Conservation (phyloP, 371 early-diverging fungal genomes). For the Dinochytrium kinnereticum region DNA sequence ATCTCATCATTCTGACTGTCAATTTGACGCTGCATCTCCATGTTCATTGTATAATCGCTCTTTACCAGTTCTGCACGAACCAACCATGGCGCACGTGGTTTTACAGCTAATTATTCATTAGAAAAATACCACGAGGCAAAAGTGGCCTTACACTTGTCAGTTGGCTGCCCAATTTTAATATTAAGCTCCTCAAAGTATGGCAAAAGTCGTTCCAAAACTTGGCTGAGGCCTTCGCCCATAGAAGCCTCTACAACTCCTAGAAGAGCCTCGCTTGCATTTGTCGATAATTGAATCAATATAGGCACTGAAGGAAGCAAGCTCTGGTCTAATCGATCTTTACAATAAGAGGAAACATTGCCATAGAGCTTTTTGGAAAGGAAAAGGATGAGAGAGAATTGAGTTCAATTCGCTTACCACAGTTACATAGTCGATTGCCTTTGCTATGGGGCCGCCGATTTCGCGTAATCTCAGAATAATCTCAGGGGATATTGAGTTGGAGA, state of each 20-base stretch:
- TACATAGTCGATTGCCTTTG: slow-evolving; percentile 34
- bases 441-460: neutral
- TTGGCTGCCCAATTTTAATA: neutral
- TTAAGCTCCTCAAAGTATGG: neutral
- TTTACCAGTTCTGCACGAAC: slow-evolving; percentile 79
- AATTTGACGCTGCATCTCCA: slow-evolving; percentile 77
- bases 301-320: slow-evolving; percentile 15
- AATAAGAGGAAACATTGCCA: slow-evolving; percentile 26
- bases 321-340: slow-evolving; percentile 27
- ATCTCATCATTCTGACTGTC: slow-evolving; percentile 80
- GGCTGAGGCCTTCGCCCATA: slow-evolving; percentile 9
- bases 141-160: neutral
- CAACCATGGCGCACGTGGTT: slow-evolving; percentile 71
- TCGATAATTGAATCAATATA: slow-evolving; percentile 30
- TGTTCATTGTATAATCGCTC: slow-evolving; percentile 73
- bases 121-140: neutral
- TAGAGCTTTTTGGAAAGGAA: slow-evolving; percentile 13
- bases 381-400: too few species aligned
- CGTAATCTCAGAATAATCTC: neutral
- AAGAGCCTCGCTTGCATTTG: slow-evolving; percentile 34
- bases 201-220: neutral
- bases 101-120: slow-evolving; percentile 11
- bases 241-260: slow-evolving; percentile 24
- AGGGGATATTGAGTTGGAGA: neutral
- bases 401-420: slow-evolving; percentile 35